Evolutionary conservation across 176 grass and related monocot species (phyloP), one percentile per base, ranked within the genome.

Genomic region (Bonia amplexicaulis): DNA sequence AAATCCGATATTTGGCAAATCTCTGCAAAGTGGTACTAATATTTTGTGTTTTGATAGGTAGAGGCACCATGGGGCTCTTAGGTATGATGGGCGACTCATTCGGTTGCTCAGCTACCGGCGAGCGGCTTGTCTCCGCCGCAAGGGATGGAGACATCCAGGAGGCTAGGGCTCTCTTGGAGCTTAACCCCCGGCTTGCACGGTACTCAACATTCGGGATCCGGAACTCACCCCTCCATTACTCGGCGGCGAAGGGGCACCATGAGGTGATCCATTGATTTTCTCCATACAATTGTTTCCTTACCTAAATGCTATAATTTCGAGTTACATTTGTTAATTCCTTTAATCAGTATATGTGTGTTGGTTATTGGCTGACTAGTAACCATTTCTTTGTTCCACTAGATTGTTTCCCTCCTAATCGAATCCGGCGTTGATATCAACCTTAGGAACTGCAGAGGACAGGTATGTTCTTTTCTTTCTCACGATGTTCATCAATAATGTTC

Each of bases 61-160:
- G 76, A 73, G 40, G 54, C 19, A 20, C 51, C 80, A 99, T 99
- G 93, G 96, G 96, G 29, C 52, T 99, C 84, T 87, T 99, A 48
- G 86, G 90, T 83, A 86, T 92, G 23, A 90, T 99, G 88, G 90
- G 96, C 0, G 88, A 94, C 77, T 99, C 96, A 0, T 87, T 99
- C 9, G 96, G 96, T 40, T 99, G 96, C 76, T 99, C 93, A 7
- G 88, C 93, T 66, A 90, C 91, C 0, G 96, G 96, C 1, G 96
- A 99, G 82, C 85, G 91, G 63, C 85, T 99, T 1, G 88, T 94
- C 45, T 96, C 90, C 0, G 96, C 96, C 10, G 93, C 96, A 66
- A 94, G 93, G 85, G 91, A 99, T 72, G 96, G 96, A 35, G 96
- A 99, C 54, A 72, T 99, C 81, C 93, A 94, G 48, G 96, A 99